These are phyloP conservation scores for Botrytis medusae DNA, from an alignment of 2,329 filamentous ascomycete species.

Conservation along the genomic window DNA sequence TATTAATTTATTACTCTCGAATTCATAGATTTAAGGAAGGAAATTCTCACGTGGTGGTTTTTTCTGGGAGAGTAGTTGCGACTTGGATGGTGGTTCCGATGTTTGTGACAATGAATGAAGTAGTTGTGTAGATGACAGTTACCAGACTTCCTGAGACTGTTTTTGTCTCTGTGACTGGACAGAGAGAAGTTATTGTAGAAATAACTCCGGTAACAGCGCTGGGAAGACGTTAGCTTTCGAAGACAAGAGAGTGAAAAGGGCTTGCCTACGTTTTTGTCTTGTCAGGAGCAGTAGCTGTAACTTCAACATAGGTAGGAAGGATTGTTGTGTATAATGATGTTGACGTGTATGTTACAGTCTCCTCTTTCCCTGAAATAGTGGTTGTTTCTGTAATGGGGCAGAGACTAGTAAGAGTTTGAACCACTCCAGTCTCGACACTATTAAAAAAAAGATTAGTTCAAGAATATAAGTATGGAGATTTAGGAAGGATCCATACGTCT, in stretches of 20 bases:
- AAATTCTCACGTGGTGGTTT: conserved; percentile 27
- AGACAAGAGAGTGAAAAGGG: not conserved
- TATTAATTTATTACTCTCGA: not conserved
- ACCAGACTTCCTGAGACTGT: conserved; percentile 2
- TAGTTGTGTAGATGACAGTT: conserved; percentile 17
- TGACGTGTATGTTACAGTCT: conserved; percentile 15
- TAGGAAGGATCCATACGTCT: not conserved
- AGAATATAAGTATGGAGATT: not conserved
- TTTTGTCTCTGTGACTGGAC: conserved; percentile 38
- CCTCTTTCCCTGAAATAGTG: conserved; percentile 18
- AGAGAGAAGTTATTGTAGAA: conserved; percentile 29
- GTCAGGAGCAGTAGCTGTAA: not conserved
- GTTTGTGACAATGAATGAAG: conserved; percentile 7
- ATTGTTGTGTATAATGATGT: conserved; percentile 3
- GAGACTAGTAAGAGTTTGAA: conserved; percentile 15
- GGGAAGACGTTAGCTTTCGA: not conserved
- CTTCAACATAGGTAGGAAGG: conserved; percentile 3
- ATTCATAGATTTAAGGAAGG: not conserved
- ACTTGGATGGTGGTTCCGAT: conserved; percentile 20
- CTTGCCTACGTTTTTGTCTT: not conserved
- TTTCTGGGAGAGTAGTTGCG: conserved; percentile 11
- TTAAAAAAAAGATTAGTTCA: not conserved
- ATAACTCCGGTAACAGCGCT: conserved; percentile 13
- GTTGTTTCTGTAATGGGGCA: conserved; percentile 41
- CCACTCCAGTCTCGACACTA: conserved; percentile 4